These are phyloP conservation scores for Selaginella moellendorffii DNA, from an alignment of 75 land plant genomes.

Conservation along the genomic window DNA sequence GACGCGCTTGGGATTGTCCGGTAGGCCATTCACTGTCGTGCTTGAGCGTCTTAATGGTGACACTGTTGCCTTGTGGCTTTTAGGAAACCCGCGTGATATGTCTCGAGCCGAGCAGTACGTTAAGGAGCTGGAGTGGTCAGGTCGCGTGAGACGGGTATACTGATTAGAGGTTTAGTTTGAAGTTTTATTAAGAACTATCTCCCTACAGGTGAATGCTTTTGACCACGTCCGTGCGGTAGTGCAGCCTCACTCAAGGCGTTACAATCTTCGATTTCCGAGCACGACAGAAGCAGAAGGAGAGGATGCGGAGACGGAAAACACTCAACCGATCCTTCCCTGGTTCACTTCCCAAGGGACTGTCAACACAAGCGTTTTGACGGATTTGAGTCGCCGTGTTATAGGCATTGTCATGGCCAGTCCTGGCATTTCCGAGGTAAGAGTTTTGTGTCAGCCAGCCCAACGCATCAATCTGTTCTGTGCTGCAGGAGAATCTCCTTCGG, in stretches of 20 bases:
- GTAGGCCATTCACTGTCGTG: background rate
- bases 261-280: constrained; percentile 20
- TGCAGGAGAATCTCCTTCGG: constrained; percentile 43
- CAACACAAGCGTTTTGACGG: constrained; percentile 33
- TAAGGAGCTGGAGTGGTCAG: background rate
- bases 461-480: background rate
- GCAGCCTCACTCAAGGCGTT: constrained; percentile 33
- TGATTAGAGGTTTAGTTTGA: too few relatives aligned
- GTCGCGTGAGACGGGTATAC: background rate
- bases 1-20: constrained; percentile 1
- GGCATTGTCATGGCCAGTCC: constrained; percentile 88
- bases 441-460: background rate
- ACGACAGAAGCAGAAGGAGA: background rate
- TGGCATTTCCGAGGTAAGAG: constrained; percentile 76
- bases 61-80: background rate
- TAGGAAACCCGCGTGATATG: background rate
- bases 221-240: constrained; percentile 52
- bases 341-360: constrained; percentile 62
- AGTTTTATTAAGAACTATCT: too few relatives aligned
- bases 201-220: constrained; percentile 78
- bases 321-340: constrained; percentile 77
- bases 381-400: constrained; percentile 48
- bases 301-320: constrained; percentile 10
- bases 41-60: background rate
- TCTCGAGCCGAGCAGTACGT: background rate